These are phyloP conservation scores for Picochlorum sp. DNA, from an alignment of 139 green algal species.

Conservation along the genomic window DNA sequence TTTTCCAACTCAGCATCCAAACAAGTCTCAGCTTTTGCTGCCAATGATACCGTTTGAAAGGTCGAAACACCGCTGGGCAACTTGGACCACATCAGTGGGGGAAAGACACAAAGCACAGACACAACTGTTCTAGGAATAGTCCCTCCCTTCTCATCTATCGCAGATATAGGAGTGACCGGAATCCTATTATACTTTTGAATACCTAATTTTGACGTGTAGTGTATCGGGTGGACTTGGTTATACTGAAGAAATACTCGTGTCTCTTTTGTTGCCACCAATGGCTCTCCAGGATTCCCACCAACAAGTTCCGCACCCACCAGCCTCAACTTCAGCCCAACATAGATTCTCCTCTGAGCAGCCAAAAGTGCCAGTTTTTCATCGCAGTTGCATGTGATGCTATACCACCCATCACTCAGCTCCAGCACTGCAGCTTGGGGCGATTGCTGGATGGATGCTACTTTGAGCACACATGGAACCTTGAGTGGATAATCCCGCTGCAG, in stretches of 20 bases:
- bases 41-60: background rate
- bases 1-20: constrained; percentile 3
- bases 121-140: constrained; percentile 30
- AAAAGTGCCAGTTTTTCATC: constrained; percentile 37
- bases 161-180: constrained; percentile 15
- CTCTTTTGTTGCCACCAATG: constrained; percentile 13
- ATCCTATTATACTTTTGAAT: constrained; percentile 6
- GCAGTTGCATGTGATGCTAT: constrained; percentile 35
- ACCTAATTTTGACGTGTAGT: background rate
- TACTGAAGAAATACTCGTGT: constrained; percentile 1
- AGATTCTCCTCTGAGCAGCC: constrained; percentile 10
- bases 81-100: constrained; percentile 7
- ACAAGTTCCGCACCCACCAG: constrained; percentile 22
- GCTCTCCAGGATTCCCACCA: constrained; percentile 11
- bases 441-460: constrained; percentile 26
- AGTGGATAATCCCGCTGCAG: constrained; percentile 51
- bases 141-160: constrained; percentile 15
- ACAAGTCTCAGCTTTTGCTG: background rate
- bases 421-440: background rate
- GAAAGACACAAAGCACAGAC: constrained; percentile 27
- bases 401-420: constrained; percentile 69
- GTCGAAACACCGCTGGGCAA: constrained; percentile 7
- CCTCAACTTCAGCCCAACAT: constrained; percentile 22
- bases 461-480: constrained; percentile 38
- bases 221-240: constrained; percentile 11